Evolutionary conservation across 2,329 filamentous ascomycete genomes (phyloP).

Genomic region (Aspergillus sp.): DNA sequence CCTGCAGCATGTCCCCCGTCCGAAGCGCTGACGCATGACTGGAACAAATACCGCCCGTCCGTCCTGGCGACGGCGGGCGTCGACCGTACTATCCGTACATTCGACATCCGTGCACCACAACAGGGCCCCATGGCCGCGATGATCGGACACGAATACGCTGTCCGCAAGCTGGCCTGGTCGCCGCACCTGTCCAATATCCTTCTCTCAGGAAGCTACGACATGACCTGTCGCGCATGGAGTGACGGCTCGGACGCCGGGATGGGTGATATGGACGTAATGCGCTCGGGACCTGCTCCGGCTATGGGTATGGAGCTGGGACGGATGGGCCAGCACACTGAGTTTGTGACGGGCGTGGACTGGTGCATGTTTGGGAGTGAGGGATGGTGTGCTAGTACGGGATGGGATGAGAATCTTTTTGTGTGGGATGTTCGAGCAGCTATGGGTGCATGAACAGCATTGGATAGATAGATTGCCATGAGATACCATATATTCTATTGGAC

Average conservation of each 20-base stretch:
- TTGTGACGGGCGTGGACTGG: slow-evolving; percentile 95
- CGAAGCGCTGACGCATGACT: slow-evolving; percentile 91
- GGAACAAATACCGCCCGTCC: slow-evolving; percentile 93
- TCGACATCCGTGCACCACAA: slow-evolving; percentile 74
- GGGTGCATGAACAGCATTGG: slow-evolving; percentile 24
- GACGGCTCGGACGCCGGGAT: slow-evolving; percentile 54
- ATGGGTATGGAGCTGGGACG: slow-evolving; percentile 68
- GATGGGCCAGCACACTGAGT: slow-evolving; percentile 93
- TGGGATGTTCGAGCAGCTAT: slow-evolving; percentile 78
- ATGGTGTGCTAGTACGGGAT: slow-evolving; percentile 90
- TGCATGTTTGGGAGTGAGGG: slow-evolving; percentile 92
- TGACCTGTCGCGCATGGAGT: slow-evolving; percentile 92
- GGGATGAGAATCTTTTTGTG: slow-evolving; percentile 85
- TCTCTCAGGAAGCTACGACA: slow-evolving; percentile 89
- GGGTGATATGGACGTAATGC: slow-evolving; percentile 33
- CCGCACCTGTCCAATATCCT: slow-evolving; percentile 87
- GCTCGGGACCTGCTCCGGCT: slow-evolving; percentile 31
- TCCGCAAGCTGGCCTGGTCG: slow-evolving; percentile 80
- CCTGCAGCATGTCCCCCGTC: slow-evolving; percentile 51
- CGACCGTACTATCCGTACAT: slow-evolving; percentile 77
- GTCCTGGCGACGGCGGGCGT: slow-evolving; percentile 85
- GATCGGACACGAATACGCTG: slow-evolving; percentile 83
- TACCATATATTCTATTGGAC: not conserved
- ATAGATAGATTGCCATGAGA: slow-evolving; percentile 9
- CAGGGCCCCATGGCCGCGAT: slow-evolving; percentile 68